Evolutionary conservation across 129 eudicot genomes (phyloP), one percentile per base, ranked within the genome.

Genomic region (Lactuca sativa): DNA sequence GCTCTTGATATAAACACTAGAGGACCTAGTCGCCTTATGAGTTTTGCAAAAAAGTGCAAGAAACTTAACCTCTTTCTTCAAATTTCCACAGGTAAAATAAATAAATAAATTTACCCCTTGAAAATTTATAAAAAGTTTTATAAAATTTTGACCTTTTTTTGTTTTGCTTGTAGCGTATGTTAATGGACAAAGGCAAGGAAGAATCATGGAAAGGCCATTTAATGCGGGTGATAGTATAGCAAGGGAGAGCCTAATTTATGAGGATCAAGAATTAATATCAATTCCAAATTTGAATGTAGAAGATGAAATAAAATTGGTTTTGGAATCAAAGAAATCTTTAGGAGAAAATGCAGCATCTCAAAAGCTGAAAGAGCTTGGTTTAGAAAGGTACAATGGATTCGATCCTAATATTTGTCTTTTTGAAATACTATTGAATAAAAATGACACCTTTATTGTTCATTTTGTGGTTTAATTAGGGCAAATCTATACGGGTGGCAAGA

Each of bases 401-500:
- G 34, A 37, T 60, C 40, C 9, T 9, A 16, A 40, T 56, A 17
- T 9, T 9, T 56, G 6, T 31, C 4, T 12, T 37, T 18, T 21
- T 17, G 30, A 64, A 11, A 13, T 41, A 16, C 3, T 55, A 55
- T 7, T 13, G 25, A 9, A 25, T 48, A 16, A 6, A 13, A n/a
- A 54, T 53, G 0, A 30, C 34, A 4, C 48, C 8, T 3, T 43
- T 62, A 62, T 16, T 30, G 40, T 59, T 32, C 12, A 16, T 25
- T 34, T 0, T 43, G 15, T 54, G 37, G 18, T 72, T 63, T 12
- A 21, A 77, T 31, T 69, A 93, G 98, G 81, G 98, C 98, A 56
- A 89, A 88, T 62, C 83, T 81, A 67, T 82, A 85, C 21, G 98
- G 98, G 21, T 93, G 98, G 98, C 98, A 93, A 84, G 98, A 93